Evolutionary conservation across 768 basidiomycete genomes (phyloP).

Genomic region (Pholiota microspora): DNA sequence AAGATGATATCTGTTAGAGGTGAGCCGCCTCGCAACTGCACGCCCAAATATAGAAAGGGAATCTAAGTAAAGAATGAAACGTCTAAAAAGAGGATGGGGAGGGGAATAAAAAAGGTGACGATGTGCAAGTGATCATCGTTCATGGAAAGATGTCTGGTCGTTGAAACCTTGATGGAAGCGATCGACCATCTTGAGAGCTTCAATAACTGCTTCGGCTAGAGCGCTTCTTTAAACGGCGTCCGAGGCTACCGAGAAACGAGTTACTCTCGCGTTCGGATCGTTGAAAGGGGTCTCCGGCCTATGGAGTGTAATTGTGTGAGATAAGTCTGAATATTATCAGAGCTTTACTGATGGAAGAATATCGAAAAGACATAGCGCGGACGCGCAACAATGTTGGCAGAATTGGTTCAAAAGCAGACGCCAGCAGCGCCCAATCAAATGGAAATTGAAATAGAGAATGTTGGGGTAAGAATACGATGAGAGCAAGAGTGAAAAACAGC

Average conservation of each 20-base stretch:
- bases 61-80: background rate
- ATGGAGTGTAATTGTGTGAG: background rate
- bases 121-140: too few species aligned
- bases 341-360: too few species aligned
- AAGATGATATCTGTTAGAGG: background rate
- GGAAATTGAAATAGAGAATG: too few species aligned
- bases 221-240: background rate
- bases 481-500: background rate
- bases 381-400: too few species aligned
- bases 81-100: background rate
- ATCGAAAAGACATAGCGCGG: too few species aligned
- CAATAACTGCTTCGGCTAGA: slow-evolving; percentile 4
- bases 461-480: background rate
- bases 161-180: too few species aligned
- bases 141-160: too few species aligned
- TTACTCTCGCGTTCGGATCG: background rate
- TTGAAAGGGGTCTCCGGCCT: too few species aligned
- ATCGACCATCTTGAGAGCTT: too few species aligned
- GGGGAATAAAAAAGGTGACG: too few species aligned
- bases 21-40: background rate
- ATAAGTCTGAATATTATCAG: background rate
- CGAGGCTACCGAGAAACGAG: background rate
- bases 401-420: too few species aligned
- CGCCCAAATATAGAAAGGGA: background rate
- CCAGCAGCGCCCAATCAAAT: too few species aligned